Base-by-base conservation (phyloP, 192 early-diverging fungal genomes). In the Geranomyces variabilis region DNA sequence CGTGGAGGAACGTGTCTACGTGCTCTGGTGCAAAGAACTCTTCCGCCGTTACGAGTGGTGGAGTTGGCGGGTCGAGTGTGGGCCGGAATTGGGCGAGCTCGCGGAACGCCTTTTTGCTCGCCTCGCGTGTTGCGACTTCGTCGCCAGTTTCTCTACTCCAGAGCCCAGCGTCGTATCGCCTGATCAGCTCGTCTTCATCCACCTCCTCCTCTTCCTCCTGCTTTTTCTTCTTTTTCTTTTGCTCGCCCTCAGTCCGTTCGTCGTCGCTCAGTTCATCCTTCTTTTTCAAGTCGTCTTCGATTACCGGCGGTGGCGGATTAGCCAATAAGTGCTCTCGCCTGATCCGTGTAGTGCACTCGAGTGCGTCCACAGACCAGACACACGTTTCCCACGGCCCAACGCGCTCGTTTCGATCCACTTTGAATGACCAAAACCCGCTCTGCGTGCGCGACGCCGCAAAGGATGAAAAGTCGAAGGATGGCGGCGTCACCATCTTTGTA, bases 361-460 rank as follows among this genome's bases (percentile, higher is more conserved):
- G 48, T 7, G 47, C n/a, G n/a, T 83, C 77, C 12, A 85, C 44
- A 45, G 75, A 77, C 79, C 79, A 87, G 0, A 85, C 86, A 8
- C 13, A 12, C n/a, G 82, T 78, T 12, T 79, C 59, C 62, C 61
- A 81, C n/a, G 67, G 66, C 14, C 75, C 79, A 28, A 83, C 66
- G 21, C 57, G 69, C 55, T 83, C 83, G 34, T 76, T 77, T 7
- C 75, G 67, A 65, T 81, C 75, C 22, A 79, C 71, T 69, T 82
- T 84, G 67, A 83, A 81, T 44, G 59, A 51, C 69, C 68, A 79
- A 62, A 82, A 77, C n/a, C 84, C 84, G 17, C 30, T 69, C 59
- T 85, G 78, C 6, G 78, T 71, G 36, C 79, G 44, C 17, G 74
- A 69, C 21, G 81, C 29, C 5, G 67, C 73, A 66, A 76, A 63